These are phyloP conservation scores for Caloboletus inedulis DNA, from an alignment of 1,284 basidiomycete genomes.

Conservation along the genomic window DNA sequence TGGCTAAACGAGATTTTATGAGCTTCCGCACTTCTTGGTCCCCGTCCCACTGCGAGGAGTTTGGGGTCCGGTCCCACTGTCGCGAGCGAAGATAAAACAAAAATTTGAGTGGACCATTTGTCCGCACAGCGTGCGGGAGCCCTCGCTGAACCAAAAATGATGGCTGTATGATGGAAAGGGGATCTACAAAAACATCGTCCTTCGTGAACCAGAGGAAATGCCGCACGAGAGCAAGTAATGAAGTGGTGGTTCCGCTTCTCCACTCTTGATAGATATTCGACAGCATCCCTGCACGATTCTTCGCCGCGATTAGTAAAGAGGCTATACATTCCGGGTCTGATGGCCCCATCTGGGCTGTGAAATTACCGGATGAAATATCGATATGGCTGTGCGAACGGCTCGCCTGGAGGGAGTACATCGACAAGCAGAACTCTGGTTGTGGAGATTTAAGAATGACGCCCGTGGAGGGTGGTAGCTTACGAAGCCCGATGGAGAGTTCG, in stretches of 20 bases:
- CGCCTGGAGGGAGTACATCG: slow-evolving; percentile 22
- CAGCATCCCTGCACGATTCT: slow-evolving; percentile 30
- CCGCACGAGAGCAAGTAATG: slow-evolving; percentile 38
- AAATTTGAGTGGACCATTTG: slow-evolving; percentile 64
- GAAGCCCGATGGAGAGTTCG: slow-evolving; percentile 19
- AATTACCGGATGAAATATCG: slow-evolving; percentile 28
- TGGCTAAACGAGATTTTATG: slow-evolving; percentile 40
- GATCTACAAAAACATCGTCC: slow-evolving; percentile 58
- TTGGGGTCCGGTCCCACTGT: slow-evolving; percentile 10
- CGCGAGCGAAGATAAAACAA: slow-evolving; percentile 66
- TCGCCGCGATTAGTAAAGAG: slow-evolving; percentile 36
- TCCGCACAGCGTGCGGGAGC: slow-evolving; percentile 59
- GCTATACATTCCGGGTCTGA: slow-evolving; percentile 45
- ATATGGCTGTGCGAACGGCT: slow-evolving; percentile 24
- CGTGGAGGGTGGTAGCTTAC: slow-evolving; percentile 5
- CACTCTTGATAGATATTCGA: slow-evolving; percentile 23
- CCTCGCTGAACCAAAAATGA: slow-evolving; percentile 77
- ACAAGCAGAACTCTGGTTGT: slow-evolving; percentile 23
- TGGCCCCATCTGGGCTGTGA: slow-evolving; percentile 40
- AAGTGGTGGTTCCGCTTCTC: slow-evolving; percentile 28
- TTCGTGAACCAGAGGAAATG: slow-evolving; percentile 50
- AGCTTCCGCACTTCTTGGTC: slow-evolving; percentile 28
- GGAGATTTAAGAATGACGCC: slow-evolving; percentile 4
- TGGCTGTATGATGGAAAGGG: slow-evolving; percentile 73
- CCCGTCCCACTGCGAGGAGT: slow-evolving; percentile 8